Percentiles rank a stretch among this genome's conserved stretches.
These are phyloP conservation scores for Hyparrhenia diplandra DNA, from an alignment of 176 grass and related monocot species.

Conservation along the genomic window DNA sequence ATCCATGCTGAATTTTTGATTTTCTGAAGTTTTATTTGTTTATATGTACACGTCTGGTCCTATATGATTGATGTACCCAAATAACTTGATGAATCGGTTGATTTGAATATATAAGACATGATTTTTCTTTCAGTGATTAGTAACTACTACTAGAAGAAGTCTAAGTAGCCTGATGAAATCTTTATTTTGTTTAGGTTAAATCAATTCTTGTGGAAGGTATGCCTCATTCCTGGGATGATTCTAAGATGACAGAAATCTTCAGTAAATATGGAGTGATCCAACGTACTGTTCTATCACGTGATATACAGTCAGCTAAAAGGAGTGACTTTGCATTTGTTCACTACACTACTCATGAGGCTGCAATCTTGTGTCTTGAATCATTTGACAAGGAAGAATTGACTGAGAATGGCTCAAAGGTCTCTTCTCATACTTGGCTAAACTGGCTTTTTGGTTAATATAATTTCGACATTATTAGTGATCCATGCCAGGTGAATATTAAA, in stretches of 20 bases:
- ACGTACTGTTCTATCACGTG: background rate
- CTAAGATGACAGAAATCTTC: background rate
- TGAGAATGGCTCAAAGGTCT: background rate
- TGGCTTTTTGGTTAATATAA: background rate
- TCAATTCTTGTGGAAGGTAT: background rate
- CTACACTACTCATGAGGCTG: background rate
- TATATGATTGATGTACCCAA: no score
- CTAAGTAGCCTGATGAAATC: no score
- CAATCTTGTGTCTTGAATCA: background rate
- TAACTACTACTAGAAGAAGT: no score
- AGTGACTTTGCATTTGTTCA: background rate
- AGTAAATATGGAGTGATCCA: background rate
- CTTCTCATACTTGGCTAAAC: background rate
- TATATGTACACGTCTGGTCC: no score
- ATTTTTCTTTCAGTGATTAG: no score
- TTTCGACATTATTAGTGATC: background rate
- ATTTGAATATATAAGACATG: no score
- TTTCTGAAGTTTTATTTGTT: no score
- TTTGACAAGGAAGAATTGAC: background rate
- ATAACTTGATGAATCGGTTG: no score
- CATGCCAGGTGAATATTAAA: background rate
- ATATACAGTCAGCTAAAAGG: background rate
- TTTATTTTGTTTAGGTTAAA: background rate
- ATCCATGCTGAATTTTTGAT: no score
- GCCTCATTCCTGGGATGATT: background rate